Base-by-base conservation (phyloP, 495 filamentous ascomycete species). In the Cladorrhinum samala region DNA sequence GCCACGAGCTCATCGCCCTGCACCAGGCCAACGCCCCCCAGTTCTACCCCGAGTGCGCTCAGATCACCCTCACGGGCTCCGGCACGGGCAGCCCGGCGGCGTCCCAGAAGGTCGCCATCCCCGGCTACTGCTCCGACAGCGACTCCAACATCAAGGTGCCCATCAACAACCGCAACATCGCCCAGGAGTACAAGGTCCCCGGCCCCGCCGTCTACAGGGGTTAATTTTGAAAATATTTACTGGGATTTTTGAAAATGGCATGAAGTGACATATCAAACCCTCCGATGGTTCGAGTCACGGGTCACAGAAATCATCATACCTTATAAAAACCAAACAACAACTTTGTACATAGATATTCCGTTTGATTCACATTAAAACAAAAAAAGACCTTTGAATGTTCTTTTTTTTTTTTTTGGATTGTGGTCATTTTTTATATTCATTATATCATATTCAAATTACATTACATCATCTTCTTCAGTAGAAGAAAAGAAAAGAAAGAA, bases 41-140 rank as follows among this genome's bases (percentile, higher is more conserved):
- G 63, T 83, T 80, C 62, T 83, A 83, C 68, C 74, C 78, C 49
- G 79, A 83, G 64, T 83, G 78, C 53, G 79, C 79, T 0, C 78
- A 81, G 67, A 53, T 83, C 54, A 68, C 61, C 25, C 71, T 83
- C 45, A 74, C 71, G 21, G 79, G 79, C 24, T 69, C 68, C 23
- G 79, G 79, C 40, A 71, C 64, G 17, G 71, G 65, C 0, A 48
- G 59, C 39, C 78, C 78, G 2, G 60, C 65, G 27, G 69, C 68
- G 27, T 59, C 53, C 16, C 71, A 61, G 61, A 67, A 80, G 49
- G 69, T 70, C 11, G 68, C 69, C 33, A 77, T 83, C 49, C 78
- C 79, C 9, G 73, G 68, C 40, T 79, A 79, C 52, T 73, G 74
- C 54, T 67, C 67, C 33, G 68, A 77, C 57, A 69, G 56, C 39